Percentiles rank a stretch among this genome's conserved stretches.
Evolutionary conservation across 208 protist genomes (phyloP).

Genomic region (Herpetomonas samuelpessoai): DNA sequence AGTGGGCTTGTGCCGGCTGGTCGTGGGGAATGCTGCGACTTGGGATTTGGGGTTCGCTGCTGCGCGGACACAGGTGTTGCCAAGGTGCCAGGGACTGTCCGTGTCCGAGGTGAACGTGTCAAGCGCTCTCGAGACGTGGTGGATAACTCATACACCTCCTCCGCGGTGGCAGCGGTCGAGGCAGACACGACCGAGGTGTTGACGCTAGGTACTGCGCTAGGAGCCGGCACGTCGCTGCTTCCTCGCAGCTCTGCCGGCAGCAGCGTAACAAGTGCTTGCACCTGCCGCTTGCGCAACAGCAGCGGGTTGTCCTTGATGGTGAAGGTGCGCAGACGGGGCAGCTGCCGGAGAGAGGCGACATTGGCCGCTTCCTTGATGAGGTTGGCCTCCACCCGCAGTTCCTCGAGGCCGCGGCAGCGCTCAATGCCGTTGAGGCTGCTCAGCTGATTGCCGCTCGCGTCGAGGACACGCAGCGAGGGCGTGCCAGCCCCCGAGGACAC

Average conservation of each 20-base stretch:
- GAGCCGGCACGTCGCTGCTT: slow-evolving; percentile 38
- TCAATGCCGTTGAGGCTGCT: slow-evolving; percentile 48
- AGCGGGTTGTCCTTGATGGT: slow-evolving; percentile 64
- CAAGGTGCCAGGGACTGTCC: not conserved
- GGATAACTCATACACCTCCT: not conserved
- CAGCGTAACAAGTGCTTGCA: slow-evolving; percentile 30
- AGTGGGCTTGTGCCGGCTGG: not conserved
- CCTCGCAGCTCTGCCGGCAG: slow-evolving; percentile 33
- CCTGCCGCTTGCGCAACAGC: slow-evolving; percentile 32
- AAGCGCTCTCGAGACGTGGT: too few relatives aligned
- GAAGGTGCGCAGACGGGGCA: slow-evolving; percentile 29
- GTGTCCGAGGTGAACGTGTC: too few relatives aligned
- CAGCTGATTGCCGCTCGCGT: slow-evolving; percentile 59
- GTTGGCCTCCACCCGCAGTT: slow-evolving; percentile 57
- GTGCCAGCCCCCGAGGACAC: slow-evolving; percentile 32
- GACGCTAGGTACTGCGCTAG: slow-evolving; percentile 22
- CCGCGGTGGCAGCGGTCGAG: slow-evolving; percentile 1
- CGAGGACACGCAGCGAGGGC: slow-evolving; percentile 41
- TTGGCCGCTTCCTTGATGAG: slow-evolving; percentile 47
- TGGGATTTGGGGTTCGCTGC: too few relatives aligned
- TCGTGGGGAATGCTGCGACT: too few relatives aligned
- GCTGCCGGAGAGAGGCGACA: slow-evolving; percentile 27
- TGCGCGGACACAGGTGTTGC: not conserved
- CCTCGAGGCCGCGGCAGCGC: slow-evolving; percentile 38
- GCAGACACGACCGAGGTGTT: slow-evolving; percentile 19